A percentile compares a stretch with the other conserved stretches of the same genome.
Evolutionary conservation across 2,329 filamentous ascomycete species (phyloP).

Genomic region (Hymenoscyphus fraxineus): DNA sequence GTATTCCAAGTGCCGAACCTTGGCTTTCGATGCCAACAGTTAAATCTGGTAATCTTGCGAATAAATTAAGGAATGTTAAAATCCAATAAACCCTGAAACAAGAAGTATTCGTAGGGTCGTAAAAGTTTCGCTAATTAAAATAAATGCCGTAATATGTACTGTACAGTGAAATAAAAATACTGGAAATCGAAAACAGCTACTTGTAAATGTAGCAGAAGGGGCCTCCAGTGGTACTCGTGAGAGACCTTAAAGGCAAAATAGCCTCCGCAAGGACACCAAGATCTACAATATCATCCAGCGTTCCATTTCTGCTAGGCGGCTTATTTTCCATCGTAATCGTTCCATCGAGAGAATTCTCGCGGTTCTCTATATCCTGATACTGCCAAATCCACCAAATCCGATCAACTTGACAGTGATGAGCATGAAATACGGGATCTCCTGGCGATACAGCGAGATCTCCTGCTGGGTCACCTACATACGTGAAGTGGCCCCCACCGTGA

Average conservation of each 20-base stretch:
- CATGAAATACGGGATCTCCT: constrained; percentile 44
- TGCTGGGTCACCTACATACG: constrained; percentile 45
- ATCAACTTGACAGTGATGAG: constrained; percentile 46
- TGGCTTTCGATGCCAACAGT: no score
- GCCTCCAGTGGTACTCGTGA: constrained; percentile 42
- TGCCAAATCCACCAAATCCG: constrained; percentile 48
- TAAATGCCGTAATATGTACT: no score
- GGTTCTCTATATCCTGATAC: constrained; percentile 40
- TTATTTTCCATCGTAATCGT: constrained; percentile 43
- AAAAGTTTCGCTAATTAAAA: no score
- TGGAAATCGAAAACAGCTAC: constrained; percentile 17
- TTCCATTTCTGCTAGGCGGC: constrained; percentile 41
- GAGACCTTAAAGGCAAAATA: constrained; percentile 34
- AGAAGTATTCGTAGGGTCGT: no score
- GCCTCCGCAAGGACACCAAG: constrained; percentile 26
- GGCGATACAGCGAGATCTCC: constrained; percentile 43
- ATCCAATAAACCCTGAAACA: no score
- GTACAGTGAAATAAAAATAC: not conserved
- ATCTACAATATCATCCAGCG: constrained; percentile 39
- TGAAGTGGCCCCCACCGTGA: constrained; percentile 42
- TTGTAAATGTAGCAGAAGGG: constrained; percentile 46
- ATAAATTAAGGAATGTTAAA: no score
- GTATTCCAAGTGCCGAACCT: no score
- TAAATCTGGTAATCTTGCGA: no score
- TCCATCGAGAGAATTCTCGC: constrained; percentile 32